phyloP scores from a whole-genome alignment of 1,139 yeast genomes.

The Hansenula anomala region DNA sequence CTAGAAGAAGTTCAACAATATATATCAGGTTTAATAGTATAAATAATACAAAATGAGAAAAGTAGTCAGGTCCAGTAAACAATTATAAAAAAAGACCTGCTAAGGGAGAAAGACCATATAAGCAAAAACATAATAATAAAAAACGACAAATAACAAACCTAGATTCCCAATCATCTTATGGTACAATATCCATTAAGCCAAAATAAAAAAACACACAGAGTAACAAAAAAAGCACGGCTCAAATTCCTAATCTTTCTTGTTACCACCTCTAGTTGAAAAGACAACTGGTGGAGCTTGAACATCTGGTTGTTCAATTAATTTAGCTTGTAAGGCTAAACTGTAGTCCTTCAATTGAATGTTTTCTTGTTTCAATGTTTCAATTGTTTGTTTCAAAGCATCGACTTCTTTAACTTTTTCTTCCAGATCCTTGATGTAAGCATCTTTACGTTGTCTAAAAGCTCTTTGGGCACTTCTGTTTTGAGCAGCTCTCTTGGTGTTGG shows the following conservation, averaged over 20 bases:
- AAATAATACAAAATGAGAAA: too few relatives aligned
- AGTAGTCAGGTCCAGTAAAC: too few relatives aligned
- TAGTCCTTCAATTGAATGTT: conserved; percentile 71
- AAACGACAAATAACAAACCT: not conserved
- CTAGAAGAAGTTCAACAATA: too few relatives aligned
- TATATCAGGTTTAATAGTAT: too few relatives aligned
- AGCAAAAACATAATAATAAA: not conserved
- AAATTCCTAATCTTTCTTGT: conserved; percentile 4
- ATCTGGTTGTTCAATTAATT: conserved; percentile 45
- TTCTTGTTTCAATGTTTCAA: conserved; percentile 62
- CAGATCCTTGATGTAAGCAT: conserved; percentile 69
- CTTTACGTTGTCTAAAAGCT: conserved; percentile 81
- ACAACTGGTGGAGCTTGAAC: conserved; percentile 41
- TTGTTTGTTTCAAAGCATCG: conserved; percentile 51
- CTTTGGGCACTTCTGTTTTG: conserved; percentile 88
- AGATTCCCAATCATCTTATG: not conserved
- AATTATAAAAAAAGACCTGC: too few relatives aligned
- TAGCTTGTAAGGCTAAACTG: conserved; percentile 62
- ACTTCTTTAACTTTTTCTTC: conserved; percentile 66
- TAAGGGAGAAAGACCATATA: too few relatives aligned
- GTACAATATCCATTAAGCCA: not conserved
- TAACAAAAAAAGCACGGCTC: too few relatives aligned
- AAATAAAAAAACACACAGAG: too few relatives aligned
- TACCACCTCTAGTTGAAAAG: conserved; percentile 17
- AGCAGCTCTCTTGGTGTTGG: conserved; percentile 75